A percentile compares a stretch with the other conserved stretches of the same genome.
Conservation (phyloP, 148 eudicot genomes). For the Rhododendron mucronatum region DNA sequence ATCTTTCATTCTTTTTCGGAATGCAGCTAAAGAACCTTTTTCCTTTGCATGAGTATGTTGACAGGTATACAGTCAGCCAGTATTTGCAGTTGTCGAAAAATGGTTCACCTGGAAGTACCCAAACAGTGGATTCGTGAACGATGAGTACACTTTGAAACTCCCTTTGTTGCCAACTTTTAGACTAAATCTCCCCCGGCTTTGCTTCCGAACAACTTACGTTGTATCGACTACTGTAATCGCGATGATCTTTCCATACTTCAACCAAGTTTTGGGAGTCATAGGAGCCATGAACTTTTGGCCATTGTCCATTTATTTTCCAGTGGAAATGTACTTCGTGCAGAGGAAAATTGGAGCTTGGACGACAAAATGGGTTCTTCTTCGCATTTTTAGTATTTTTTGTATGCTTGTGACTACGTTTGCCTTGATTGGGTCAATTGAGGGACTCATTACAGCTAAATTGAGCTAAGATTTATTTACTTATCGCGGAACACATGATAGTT, state of each 20-base stretch:
- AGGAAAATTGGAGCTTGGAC: slow-evolving; percentile 42
- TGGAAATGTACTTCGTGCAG: slow-evolving; percentile 49
- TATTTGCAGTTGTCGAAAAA: slow-evolving; percentile 45
- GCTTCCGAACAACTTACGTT: slow-evolving; percentile 48
- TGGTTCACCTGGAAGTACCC: slow-evolving; percentile 29
- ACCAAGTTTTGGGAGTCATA: slow-evolving; percentile 52
- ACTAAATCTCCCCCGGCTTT: slow-evolving; percentile 43
- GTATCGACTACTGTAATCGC: slow-evolving; percentile 38
- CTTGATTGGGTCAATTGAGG: slow-evolving; percentile 46
- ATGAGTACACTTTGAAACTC: slow-evolving; percentile 17
- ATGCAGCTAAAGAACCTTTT: background rate
- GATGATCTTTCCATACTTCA: slow-evolving; percentile 54
- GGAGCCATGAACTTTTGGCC: slow-evolving; percentile 70
- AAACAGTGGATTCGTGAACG: slow-evolving; percentile 25
- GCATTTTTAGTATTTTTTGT: slow-evolving; percentile 23
- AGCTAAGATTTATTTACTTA: slow-evolving; percentile 11
- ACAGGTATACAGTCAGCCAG: slow-evolving; percentile 69
- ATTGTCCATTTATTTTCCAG: slow-evolving; percentile 49
- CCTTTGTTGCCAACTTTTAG: slow-evolving; percentile 25
- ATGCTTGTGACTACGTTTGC: slow-evolving; percentile 37
- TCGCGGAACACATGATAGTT: background rate
- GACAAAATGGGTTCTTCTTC: slow-evolving; percentile 33
- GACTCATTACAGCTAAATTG: slow-evolving; percentile 37
- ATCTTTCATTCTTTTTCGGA: background rate
- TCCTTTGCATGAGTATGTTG: background rate